Evolutionary conservation across 306 rosid species (phyloP).

Genomic region (Cucurbita pepo): DNA sequence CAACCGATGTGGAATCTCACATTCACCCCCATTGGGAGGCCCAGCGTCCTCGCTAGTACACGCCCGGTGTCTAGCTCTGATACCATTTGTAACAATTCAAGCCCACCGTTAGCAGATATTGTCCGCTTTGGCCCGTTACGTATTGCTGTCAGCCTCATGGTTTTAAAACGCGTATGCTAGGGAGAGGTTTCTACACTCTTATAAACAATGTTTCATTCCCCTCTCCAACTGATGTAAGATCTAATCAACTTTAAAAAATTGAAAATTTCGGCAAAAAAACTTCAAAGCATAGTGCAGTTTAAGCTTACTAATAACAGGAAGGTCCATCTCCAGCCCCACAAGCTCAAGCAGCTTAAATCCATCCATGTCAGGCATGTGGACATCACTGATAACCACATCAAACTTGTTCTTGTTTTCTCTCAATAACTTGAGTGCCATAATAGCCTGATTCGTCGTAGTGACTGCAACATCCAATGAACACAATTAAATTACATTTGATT

Average conservation of each 20-base stretch:
- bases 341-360: constrained; percentile 96
- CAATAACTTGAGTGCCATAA: constrained; percentile 54
- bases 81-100: no score
- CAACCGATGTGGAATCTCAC: no score
- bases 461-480: constrained; percentile 41
- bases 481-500: neutral
- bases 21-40: no score
- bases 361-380: constrained; percentile 99
- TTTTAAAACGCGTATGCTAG: no score
- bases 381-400: constrained; percentile 94
- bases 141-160: no score
- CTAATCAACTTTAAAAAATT: neutral
- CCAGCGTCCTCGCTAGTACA: no score
- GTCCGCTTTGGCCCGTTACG: no score
- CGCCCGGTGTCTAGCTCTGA: no score
- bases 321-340: constrained; percentile 98
- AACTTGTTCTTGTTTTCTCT: constrained; percentile 73
- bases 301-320: constrained; percentile 85
- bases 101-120: no score
- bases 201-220: no score
- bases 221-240: no score
- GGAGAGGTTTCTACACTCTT: no score
- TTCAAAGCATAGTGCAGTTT: neutral
- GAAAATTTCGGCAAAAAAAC: neutral
- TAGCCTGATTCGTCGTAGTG: constrained; percentile 70